A percentile compares a stretch with the other conserved stretches of the same genome.
phyloP scores from a whole-genome alignment of 768 basidiomycete genomes.

The Trametes meyenii region DNA sequence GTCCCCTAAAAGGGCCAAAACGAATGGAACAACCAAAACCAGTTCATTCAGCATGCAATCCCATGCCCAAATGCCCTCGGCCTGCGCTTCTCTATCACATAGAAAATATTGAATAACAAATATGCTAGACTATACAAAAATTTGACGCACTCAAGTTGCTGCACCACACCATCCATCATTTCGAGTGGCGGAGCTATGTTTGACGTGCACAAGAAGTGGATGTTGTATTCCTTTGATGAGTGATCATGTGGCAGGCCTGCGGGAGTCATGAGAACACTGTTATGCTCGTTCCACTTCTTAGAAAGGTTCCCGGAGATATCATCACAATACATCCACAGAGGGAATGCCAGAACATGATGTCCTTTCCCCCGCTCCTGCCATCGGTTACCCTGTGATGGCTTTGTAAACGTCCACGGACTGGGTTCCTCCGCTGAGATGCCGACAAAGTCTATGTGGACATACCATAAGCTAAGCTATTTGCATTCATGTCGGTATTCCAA shows the following conservation, averaged over 20 bases:
- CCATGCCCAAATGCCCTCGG: constrained; percentile 43
- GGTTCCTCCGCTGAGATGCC: background rate
- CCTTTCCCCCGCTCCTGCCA: constrained; percentile 11
- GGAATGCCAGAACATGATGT: constrained; percentile 33
- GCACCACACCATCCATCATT: constrained; percentile 34
- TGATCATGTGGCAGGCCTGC: constrained; percentile 39
- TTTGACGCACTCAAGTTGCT: background rate
- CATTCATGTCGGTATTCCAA: background rate
- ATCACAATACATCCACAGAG: constrained; percentile 46
- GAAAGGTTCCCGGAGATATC: constrained; percentile 47
- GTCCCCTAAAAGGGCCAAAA: constrained; percentile 38
- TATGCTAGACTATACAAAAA: background rate
- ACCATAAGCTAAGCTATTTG: background rate
- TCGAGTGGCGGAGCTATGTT: constrained; percentile 44
- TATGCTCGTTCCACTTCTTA: constrained; percentile 52
- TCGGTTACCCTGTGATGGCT: constrained; percentile 7
- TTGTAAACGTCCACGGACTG: constrained; percentile 6
- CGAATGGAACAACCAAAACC: constrained; percentile 19
- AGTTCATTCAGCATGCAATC: constrained; percentile 29
- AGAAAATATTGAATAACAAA: too few relatives aligned
- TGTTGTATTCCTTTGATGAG: constrained; percentile 36
- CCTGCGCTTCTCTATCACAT: constrained; percentile 28
- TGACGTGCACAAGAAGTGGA: constrained; percentile 45
- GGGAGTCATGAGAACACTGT: constrained; percentile 39
- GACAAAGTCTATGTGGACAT: background rate